Conservation (phyloP, 2,329 filamentous ascomycete genomes). For the Paecilomyces variotii region DNA sequence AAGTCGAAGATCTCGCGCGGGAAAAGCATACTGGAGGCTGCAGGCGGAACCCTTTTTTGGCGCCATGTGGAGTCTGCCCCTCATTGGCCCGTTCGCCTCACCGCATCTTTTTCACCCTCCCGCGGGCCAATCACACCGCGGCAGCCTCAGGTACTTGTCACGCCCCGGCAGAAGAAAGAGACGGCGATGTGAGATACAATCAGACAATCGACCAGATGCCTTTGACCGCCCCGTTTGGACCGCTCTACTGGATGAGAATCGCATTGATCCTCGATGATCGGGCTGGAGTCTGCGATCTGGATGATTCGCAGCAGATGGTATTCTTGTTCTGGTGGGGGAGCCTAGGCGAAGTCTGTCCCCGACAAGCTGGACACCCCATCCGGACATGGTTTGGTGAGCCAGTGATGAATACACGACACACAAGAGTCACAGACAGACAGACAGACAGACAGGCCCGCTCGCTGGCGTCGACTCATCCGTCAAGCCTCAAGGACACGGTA, state of each 20-base stretch:
- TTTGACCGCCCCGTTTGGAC: neutral
- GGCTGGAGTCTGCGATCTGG: neutral
- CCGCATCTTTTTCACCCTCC: conserved; percentile 6
- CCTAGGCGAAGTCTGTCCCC: neutral
- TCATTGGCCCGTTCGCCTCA: conserved; percentile 5
- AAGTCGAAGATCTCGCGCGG: conserved; percentile 3
- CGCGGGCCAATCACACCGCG: neutral
- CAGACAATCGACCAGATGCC: too few relatives aligned
- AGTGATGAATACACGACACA: neutral
- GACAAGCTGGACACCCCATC: neutral
- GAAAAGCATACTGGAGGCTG: neutral
- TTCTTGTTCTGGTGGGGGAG: neutral
- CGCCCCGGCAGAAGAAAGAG: neutral
- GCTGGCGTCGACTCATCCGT: neutral
- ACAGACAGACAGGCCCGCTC: neutral
- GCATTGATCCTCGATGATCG: neutral
- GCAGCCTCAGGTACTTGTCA: neutral
- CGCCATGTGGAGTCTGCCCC: conserved; percentile 15
- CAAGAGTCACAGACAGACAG: neutral
- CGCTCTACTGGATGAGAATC: neutral
- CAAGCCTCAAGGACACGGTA: neutral
- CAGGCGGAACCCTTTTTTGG: conserved; percentile 18
- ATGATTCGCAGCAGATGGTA: neutral
- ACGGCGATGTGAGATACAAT: neutral
- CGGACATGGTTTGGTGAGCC: neutral